Evolutionary conservation across 768 basidiomycete species (phyloP), one percentile per base, ranked within the genome.

Genomic region (Melanogaster broomeanus): DNA sequence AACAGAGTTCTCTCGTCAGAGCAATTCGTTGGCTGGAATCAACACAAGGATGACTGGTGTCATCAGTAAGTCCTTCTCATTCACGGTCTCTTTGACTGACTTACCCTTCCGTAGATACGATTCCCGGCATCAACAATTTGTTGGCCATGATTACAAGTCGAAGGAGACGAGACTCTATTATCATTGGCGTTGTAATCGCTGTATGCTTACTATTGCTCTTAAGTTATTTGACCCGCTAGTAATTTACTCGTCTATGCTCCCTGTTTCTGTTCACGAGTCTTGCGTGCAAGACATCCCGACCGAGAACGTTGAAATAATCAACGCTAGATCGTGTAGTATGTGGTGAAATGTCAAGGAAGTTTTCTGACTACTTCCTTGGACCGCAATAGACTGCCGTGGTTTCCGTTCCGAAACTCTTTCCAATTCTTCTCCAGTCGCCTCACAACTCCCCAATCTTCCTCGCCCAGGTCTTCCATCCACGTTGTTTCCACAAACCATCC

Each of bases 111-210:
- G 13, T 58, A 94, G 92, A 78, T 62, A 85, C 89, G 6, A 87
- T 98, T 69, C 97, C 97, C n/a, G 95, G 96, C 2, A 86, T 99
- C 59, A 94, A 93, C 71, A 90, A 87, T 53, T 70, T 98, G 38
- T 74, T 98, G 31, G 79, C 80, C 2, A 94, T 98, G 91, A 98
- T 99, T 68, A 90, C 90, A 67, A 85, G 91, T 13, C 81, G 96
- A 40, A 81, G 96, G 60, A 78, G 95, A 53, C 76, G 94, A 63
- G 97, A 99, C 69, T 82, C 91, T 3, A 78, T 98, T 56, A 92
- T 98, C 58, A 69, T 98, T 67, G 95, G 93, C 9, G 73, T 84
- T 50, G 75, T 97, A n/a, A 87, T 95, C 61, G 94, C 90, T n/a
- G 65, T 90, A 22, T 93, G 93, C 68, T 75, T 85, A 37, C 74